These are phyloP conservation scores for Candida labiduridarum DNA, from an alignment of 1,139 yeast genomes.

Conservation along the genomic window DNA sequence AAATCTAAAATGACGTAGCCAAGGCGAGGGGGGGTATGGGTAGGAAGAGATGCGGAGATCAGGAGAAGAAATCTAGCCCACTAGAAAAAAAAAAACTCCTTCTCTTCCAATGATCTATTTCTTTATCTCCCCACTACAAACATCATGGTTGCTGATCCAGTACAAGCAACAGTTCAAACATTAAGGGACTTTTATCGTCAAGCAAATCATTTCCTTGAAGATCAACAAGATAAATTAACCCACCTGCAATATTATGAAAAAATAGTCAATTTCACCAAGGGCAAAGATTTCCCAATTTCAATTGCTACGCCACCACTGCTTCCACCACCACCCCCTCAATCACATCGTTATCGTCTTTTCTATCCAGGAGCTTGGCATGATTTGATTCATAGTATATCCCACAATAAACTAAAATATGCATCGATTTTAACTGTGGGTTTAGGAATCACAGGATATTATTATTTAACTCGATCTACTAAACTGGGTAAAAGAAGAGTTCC, in stretches of 20 bases:
- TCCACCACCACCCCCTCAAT: slow-evolving; percentile 5
- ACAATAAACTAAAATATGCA: slow-evolving; percentile 20
- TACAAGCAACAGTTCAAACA: slow-evolving; percentile 40
- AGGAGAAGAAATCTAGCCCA: neutral
- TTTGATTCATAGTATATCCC: slow-evolving; percentile 15
- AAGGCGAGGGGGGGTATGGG: too few species aligned
- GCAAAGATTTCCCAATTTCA: slow-evolving; percentile 8
- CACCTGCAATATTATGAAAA: slow-evolving; percentile 23
- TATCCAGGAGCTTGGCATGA: slow-evolving; percentile 8
- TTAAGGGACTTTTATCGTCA: slow-evolving; percentile 28
- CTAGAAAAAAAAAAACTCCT: neutral
- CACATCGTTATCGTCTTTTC: neutral
- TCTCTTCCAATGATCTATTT: neutral
- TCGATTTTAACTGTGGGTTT: slow-evolving; percentile 32
- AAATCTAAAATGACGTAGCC: neutral
- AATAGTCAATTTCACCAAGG: slow-evolving; percentile 18
- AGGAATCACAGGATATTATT: slow-evolving; percentile 22
- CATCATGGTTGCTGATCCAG: slow-evolving; percentile 51
- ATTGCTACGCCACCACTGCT: slow-evolving; percentile 9
- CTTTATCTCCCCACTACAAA: neutral
- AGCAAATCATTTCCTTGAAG: slow-evolving; percentile 26
- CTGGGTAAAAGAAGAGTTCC: slow-evolving; percentile 56
- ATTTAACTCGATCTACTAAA: slow-evolving; percentile 3
- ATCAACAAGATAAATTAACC: slow-evolving; percentile 27
- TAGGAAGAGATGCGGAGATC: too few species aligned